Evolutionary conservation across 2,329 filamentous ascomycete species (phyloP).

Genomic region (Colletotrichum truncatum): DNA sequence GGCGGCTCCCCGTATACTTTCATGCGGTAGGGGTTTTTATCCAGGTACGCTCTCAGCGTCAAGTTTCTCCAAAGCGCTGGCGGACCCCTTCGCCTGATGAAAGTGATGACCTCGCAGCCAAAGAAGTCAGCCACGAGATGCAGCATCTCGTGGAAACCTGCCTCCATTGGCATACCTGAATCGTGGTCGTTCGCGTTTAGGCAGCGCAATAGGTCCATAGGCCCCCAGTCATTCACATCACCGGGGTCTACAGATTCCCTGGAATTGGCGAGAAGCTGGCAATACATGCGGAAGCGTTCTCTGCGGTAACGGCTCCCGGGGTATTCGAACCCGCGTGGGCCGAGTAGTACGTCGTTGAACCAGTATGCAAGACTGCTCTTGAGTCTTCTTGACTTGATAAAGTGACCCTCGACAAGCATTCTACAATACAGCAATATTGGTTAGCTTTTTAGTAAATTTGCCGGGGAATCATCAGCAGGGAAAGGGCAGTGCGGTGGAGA

Average conservation of each 20-base stretch:
- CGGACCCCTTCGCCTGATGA: neutral
- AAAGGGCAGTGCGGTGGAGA: neutral
- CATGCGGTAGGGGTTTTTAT: neutral
- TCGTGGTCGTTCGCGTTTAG: neutral
- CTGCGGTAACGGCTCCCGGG: neutral
- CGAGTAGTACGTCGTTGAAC: neutral
- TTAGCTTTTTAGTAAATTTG: no score
- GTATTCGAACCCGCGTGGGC: neutral
- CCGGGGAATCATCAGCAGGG: no score
- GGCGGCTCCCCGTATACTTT: neutral
- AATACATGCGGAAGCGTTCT: conserved; percentile 16
- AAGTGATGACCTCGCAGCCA: conserved; percentile 10
- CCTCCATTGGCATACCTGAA: neutral
- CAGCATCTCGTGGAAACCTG: conserved; percentile 21
- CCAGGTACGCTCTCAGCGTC: neutral
- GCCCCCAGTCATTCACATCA: neutral
- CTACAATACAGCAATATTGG: no score
- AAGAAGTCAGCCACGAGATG: conserved; percentile 18
- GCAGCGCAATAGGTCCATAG: neutral
- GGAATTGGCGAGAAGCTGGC: conserved; percentile 1
- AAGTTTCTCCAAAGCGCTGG: no score
- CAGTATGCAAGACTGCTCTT: neutral
- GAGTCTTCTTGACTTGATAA: neutral
- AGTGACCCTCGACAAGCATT: neutral
- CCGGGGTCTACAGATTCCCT: neutral